These are phyloP conservation scores for Gentiana straminea DNA, from an alignment of 257 asterid genomes.

Conservation along the genomic window DNA sequence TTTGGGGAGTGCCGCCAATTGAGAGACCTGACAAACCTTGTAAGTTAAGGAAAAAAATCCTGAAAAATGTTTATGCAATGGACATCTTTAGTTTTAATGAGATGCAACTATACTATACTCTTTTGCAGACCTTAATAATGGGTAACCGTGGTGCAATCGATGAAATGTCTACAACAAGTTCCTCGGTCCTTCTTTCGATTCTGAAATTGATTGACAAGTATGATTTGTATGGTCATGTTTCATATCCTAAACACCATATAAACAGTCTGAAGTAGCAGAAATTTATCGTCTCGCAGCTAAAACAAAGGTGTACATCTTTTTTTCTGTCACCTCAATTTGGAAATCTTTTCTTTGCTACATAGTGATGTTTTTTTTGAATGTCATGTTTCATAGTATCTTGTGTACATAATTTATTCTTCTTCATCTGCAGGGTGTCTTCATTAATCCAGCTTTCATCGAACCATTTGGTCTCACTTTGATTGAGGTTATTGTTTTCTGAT, in stretches of 20 bases:
- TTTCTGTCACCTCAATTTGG: too few species aligned
- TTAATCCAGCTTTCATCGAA: conserved; percentile 79
- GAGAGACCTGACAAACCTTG: conserved; percentile 76
- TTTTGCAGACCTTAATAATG: conserved; percentile 65
- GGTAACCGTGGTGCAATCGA: conserved; percentile 77
- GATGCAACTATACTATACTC: not conserved
- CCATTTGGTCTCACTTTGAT: conserved; percentile 84
- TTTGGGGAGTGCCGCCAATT: conserved; percentile 73
- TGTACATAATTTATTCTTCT: conserved; percentile 5
- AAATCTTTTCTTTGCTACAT: not conserved
- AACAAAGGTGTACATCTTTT: conserved; percentile 42
- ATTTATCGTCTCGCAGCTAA: conserved; percentile 76
- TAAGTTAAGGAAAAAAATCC: conserved; percentile 14
- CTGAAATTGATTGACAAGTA: conserved; percentile 66
- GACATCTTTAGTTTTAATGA: not conserved
- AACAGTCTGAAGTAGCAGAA: conserved; percentile 68
- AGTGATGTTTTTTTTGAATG: not conserved
- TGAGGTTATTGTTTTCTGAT: conserved; percentile 33
- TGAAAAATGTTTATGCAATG: not conserved
- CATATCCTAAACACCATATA: conserved; percentile 80
- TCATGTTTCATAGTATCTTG: not conserved
- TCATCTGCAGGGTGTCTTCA: conserved; percentile 63
- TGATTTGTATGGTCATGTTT: conserved; percentile 74
- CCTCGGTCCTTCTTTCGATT: conserved; percentile 67
- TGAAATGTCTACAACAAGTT: conserved; percentile 65